Evolutionary conservation across 306 rosid species (phyloP).

Genomic region (Rosa multiflora): DNA sequence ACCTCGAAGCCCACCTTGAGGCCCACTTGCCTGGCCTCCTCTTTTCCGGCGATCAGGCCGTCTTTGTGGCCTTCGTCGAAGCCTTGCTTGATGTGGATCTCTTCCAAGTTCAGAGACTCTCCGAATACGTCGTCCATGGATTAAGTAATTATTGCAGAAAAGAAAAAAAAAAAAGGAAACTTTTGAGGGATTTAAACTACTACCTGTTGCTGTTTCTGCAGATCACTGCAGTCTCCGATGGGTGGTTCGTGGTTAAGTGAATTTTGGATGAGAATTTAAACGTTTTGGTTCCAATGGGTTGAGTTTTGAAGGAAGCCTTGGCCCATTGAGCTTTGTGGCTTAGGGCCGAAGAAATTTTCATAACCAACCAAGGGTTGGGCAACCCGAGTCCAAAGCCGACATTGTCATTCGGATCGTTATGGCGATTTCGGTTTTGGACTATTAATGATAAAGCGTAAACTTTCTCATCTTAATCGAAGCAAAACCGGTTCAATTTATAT

Average conservation of each 20-base stretch:
- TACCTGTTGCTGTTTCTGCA: not conserved
- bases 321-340: not conserved
- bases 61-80: conserved; percentile 56
- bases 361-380: not conserved
- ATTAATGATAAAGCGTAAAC: no score
- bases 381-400: no score
- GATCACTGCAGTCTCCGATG: not conserved
- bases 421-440: no score
- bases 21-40: conserved; percentile 66
- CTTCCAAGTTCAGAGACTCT: conserved; percentile 60
- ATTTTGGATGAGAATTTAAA: no score
- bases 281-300: not conserved
- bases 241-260: not conserved
- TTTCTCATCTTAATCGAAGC: no score
- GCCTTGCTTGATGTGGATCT: conserved; percentile 63
- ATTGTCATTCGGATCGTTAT: no score
- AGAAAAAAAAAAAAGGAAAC: not conserved
- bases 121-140: conserved; percentile 62
- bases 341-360: no score
- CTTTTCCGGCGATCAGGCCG: conserved; percentile 54
- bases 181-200: not conserved
- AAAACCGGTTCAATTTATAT: no score
- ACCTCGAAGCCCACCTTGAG: conserved; percentile 72
- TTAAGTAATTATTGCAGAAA: not conserved
- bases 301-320: not conserved